Evolutionary conservation across 2,329 filamentous ascomycete genomes (phyloP).

Genomic region (Didymella keratinophila): DNA sequence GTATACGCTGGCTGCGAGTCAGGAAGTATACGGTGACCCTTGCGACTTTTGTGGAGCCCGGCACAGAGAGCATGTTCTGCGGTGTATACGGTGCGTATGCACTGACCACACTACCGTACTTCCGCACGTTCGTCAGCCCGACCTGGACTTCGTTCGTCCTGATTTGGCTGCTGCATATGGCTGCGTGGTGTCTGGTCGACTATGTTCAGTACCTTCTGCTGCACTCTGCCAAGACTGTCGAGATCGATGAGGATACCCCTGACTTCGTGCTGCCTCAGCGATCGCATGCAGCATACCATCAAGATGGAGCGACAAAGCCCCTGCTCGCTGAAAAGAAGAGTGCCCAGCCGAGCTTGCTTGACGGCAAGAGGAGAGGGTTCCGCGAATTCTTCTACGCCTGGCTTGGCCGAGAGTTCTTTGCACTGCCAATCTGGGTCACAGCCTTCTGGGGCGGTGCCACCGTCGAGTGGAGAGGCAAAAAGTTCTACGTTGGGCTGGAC

Average conservation of each 20-base stretch:
- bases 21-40: constrained; percentile 91
- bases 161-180: constrained; percentile 72
- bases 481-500: constrained; percentile 82
- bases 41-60: constrained; percentile 91
- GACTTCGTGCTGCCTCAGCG: constrained; percentile 68
- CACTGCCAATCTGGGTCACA: constrained; percentile 88
- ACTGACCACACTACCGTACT: constrained; percentile 74
- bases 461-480: constrained; percentile 85
- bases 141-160: constrained; percentile 73
- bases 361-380: constrained; percentile 64
- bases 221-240: constrained; percentile 75
- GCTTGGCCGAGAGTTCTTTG: constrained; percentile 82
- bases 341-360: constrained; percentile 27
- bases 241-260: constrained; percentile 76
- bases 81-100: constrained; percentile 82
- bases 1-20: constrained; percentile 89
- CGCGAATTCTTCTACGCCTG: constrained; percentile 80
- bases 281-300: constrained; percentile 43
- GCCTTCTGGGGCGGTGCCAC: constrained; percentile 88
- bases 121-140: constrained; percentile 64
- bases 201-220: constrained; percentile 75
- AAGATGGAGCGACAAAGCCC: constrained; percentile 32
- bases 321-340: constrained; percentile 27
- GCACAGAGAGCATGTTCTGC: constrained; percentile 87
- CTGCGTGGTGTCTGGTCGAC: constrained; percentile 77